Base-by-base conservation (phyloP, 2,329 filamentous ascomycete genomes). In the Daldinia eschscholtzii region DNA sequence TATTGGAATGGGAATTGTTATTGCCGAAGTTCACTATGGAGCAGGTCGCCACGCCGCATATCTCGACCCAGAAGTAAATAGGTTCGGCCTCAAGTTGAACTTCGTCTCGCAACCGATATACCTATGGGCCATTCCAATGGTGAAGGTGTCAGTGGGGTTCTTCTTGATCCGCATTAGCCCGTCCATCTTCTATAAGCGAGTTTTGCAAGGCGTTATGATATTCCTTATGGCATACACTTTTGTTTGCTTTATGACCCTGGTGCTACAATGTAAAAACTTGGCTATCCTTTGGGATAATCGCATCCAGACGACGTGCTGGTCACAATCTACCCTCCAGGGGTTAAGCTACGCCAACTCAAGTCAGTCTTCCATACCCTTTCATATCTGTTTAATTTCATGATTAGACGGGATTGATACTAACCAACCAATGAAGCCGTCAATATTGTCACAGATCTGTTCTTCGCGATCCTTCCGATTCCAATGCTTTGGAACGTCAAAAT, bases 221-320 rank as follows among this genome's bases (percentile, higher is more conserved):
- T 80, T 81, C 42, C 79, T 81, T 72, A 61, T 72, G 3, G 68
- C 75, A 1, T 79, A 79, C 52, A 80, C 78, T 0, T 73, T 76
- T 4, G 74, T 67, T 9, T 79, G 78, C 28, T 80, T 82, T 61
- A 78, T 85, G 75, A 86, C 84, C 0, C 68, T 86, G 1, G 63
- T 86, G 1, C 74, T 86, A 1, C 84, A 87, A 65, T 87, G 85
- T 56, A 80, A 79, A 5, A 79, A 86, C 46, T 74, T 86, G 1
- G 78, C 80, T 5, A 67, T 82, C 0, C 78, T 81, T 30, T 87
- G 84, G 84, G 83, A 87, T 67, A 50, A 42, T 0, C 74, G 72
- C 0, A 76, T 82, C 1, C 73, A 79, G 9, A 75, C 79, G 0
- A 80, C 76, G 1, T 87, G 85, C 68, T 87, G 83, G 80, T 64